Evolutionary conservation across 1,284 basidiomycete genomes (phyloP).

Genomic region (Apiotrichum siamense): DNA sequence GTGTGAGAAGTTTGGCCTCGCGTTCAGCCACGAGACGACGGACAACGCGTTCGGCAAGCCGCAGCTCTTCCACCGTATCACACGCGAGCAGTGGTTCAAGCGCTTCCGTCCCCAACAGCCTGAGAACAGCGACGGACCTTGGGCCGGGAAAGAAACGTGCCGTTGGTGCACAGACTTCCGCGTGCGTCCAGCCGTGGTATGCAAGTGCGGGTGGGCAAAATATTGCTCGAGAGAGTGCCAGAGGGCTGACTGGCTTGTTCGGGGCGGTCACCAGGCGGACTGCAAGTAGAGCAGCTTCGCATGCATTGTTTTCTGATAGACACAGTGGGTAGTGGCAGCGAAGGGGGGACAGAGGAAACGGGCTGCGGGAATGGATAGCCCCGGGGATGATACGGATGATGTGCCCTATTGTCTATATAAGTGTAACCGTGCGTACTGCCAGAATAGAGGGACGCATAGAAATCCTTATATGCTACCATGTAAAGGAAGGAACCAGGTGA

Average conservation of each 20-base stretch:
- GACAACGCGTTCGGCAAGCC: conserved; percentile 27
- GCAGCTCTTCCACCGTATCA: conserved; percentile 37
- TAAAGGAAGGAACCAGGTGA: too few species aligned
- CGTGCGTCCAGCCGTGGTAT: conserved; percentile 17
- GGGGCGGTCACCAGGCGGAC: conserved; percentile 35
- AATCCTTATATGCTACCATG: too few species aligned
- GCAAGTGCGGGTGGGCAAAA: conserved; percentile 39
- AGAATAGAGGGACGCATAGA: too few species aligned
- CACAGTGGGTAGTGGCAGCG: too few species aligned
- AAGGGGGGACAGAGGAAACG: too few species aligned
- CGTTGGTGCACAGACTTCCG: conserved; percentile 42
- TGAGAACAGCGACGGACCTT: conserved; percentile 15
- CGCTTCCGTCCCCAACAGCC: conserved; percentile 17
- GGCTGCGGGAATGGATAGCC: too few species aligned
- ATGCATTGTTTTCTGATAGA: too few species aligned
- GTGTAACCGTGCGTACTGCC: too few species aligned
- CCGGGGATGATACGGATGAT: too few species aligned
- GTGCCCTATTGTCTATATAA: too few species aligned
- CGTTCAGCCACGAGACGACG: conserved; percentile 19
- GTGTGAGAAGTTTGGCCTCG: conserved; percentile 31
- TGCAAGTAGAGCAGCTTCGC: conserved; percentile 23
- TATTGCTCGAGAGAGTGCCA: conserved; percentile 45
- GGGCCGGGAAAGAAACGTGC: conserved; percentile 35
- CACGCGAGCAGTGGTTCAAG: conserved; percentile 33
- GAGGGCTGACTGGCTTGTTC: conserved; percentile 35